Percentiles rank a stretch among this genome's conserved stretches.
phyloP scores from a whole-genome alignment of 2,329 filamentous ascomycete species.

The Exophiala bonariae region DNA sequence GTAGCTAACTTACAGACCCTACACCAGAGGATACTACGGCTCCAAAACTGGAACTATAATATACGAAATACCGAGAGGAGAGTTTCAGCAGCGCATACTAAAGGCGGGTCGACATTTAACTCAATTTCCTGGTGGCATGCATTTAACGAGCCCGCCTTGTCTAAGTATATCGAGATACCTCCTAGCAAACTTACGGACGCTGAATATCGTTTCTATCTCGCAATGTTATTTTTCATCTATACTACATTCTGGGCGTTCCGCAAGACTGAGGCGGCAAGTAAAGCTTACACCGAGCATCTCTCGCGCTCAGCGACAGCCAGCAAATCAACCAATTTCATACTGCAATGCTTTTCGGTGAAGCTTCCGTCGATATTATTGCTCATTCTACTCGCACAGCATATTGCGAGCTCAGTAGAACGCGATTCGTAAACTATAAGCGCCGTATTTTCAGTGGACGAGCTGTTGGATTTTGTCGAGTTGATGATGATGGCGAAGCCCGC shows the following conservation, averaged over 20 bases:
- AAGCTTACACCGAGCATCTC: background rate
- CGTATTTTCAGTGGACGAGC: background rate
- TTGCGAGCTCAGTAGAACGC: background rate
- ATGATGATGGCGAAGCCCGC: background rate
- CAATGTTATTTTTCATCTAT: background rate
- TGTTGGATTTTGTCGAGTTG: background rate
- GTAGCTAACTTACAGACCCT: background rate
- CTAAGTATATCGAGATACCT: background rate
- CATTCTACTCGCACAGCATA: background rate
- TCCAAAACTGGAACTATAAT: background rate
- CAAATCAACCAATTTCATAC: background rate
- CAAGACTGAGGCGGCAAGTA: background rate
- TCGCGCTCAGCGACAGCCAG: background rate
- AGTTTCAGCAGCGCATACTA: background rate
- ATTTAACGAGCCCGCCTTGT: background rate
- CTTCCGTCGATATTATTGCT: background rate
- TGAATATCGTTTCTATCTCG: background rate
- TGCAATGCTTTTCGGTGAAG: background rate
- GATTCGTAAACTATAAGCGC: background rate
- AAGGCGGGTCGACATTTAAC: background rate
- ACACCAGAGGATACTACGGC: background rate
- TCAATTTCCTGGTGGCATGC: background rate
- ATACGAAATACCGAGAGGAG: background rate
- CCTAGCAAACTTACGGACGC: background rate
- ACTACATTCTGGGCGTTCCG: slow-evolving; percentile 1